Evolutionary conservation across 495 filamentous ascomycete species (phyloP).

Genomic region (Beverwykella pulmonaria): DNA sequence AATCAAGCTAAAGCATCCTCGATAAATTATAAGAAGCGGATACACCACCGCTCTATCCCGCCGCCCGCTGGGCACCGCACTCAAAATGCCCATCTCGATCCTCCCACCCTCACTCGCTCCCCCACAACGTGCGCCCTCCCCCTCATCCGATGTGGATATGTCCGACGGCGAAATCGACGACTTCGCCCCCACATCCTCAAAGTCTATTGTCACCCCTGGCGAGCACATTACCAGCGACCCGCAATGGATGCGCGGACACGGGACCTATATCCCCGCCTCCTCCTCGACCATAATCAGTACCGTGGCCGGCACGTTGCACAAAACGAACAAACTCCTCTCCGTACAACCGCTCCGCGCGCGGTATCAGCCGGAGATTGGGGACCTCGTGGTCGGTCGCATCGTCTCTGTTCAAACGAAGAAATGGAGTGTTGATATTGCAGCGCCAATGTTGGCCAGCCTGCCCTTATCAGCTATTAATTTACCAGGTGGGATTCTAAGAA

Average conservation of each 20-base stretch:
- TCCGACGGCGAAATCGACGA: conserved; percentile 33
- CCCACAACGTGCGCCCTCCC: conserved; percentile 46
- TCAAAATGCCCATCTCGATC: conserved; percentile 79
- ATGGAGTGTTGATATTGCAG: conserved; percentile 92
- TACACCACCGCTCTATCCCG: too few relatives aligned
- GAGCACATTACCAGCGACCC: conserved; percentile 85
- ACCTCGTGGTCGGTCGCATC: conserved; percentile 91
- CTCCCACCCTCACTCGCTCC: conserved; percentile 58
- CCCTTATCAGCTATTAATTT: conserved; percentile 89
- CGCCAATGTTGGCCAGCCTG: conserved; percentile 76
- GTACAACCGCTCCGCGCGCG: conserved; percentile 87
- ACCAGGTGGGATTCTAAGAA: conserved; percentile 88
- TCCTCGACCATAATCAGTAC: conserved; percentile 58
- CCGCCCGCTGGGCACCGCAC: background rate
- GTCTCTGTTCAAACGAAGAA: conserved; percentile 85
- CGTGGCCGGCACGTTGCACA: conserved; percentile 80
- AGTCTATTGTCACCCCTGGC: conserved; percentile 80
- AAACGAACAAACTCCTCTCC: conserved; percentile 94
- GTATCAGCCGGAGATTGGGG: conserved; percentile 93
- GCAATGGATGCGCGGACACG: conserved; percentile 92
- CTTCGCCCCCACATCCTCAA: conserved; percentile 49
- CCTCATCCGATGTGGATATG: conserved; percentile 65
- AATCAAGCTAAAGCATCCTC: background rate
- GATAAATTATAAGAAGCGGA: too few relatives aligned
- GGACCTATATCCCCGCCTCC: conserved; percentile 66